A percentile compares a stretch with the other conserved stretches of the same genome.
Conservation (phyloP, 2,329 filamentous ascomycete genomes). For the Aspergillus ustus region DNA sequence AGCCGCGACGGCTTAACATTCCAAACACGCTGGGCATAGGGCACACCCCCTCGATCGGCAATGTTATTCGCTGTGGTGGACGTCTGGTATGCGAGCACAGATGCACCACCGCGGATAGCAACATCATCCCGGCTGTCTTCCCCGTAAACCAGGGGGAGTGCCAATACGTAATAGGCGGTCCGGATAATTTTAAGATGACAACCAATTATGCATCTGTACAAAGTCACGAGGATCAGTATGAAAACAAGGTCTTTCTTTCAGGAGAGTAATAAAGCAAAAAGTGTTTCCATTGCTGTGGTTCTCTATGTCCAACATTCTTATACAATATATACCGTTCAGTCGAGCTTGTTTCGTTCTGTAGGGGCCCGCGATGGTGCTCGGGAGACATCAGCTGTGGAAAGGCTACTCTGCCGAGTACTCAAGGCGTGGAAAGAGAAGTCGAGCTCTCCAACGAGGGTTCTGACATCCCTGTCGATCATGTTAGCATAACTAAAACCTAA, state of each 20-base stretch:
- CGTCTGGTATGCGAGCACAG: slow-evolving; percentile 21
- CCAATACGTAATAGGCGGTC: slow-evolving; percentile 6
- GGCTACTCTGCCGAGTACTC: slow-evolving; percentile 34
- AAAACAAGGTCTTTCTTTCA: neutral
- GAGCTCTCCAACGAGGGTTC: slow-evolving; percentile 71
- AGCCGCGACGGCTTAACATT: slow-evolving; percentile 15
- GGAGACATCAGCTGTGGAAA: slow-evolving; percentile 32
- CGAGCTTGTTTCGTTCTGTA: slow-evolving; percentile 34
- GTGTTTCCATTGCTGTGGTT: slow-evolving; percentile 1
- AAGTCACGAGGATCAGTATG: neutral
- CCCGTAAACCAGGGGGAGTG: neutral
- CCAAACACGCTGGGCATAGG: slow-evolving; percentile 14
- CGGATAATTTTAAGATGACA: neutral
- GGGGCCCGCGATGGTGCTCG: slow-evolving; percentile 23
- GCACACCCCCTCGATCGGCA: slow-evolving; percentile 5
- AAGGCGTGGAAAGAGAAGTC: slow-evolving; percentile 72
- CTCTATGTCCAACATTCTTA: slow-evolving; percentile 4
- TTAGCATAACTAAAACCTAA: neutral
- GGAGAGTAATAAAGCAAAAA: neutral
- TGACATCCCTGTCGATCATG: slow-evolving; percentile 55
- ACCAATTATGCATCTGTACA: neutral
- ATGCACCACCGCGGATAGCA: neutral
- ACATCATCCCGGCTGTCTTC: slow-evolving; percentile 2
- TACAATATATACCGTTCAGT: slow-evolving; percentile 23
- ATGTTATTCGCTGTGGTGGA: slow-evolving; percentile 9